Base-by-base conservation (phyloP, 805 yeast species). In the Cyberlindnera nakhonratchasimensis region DNA sequence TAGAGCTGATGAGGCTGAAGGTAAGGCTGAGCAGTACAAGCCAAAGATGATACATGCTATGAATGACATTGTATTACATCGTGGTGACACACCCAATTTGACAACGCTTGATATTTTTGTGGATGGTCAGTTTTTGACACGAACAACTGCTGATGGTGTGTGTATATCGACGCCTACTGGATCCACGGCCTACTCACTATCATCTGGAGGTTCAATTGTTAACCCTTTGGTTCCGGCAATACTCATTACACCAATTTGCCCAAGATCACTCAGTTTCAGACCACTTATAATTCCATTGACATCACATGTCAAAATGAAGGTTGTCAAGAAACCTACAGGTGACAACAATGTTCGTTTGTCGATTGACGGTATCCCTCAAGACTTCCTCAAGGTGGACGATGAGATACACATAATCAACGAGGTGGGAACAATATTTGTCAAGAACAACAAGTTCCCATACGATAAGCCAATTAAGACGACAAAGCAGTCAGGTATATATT, bases 101-200 rank as follows among this genome's bases (percentile, higher is more conserved):
- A 80, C 93, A 3, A 79, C 85, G 39, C 68, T 91, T 45, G 96
- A 90, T 51, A 81, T 91, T n/a, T 79, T 72, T 50, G 82, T 90
- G 21, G 93, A 90, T 61, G 88, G 86, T 18, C 82, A 85, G 59
- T 84, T 82, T 55, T 66, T 91, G 40, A 91, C 98, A 7, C 77
- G 90, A 40, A 89, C 96, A 5, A 85, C 91, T 0, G 96, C 95
- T 1, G 98, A 91, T 63, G 98, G 98, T 29, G 74, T 90, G 8
- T 77, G 81, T 5, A 71, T 88, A 34, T 74, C 93, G 3, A 86
- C 97, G 0, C 98, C 98, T 14, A 90, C 97, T 0, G 98, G 98
- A 0, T 86, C 96, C 9, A 90, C 97, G 0, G 96, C 97, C 0
- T 90, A 90, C 58, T 86, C 96, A 1, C 67, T 90, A 39, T 77